phyloP scores from a whole-genome alignment of 345 rosid genomes.

The Sisymbrium irio region DNA sequence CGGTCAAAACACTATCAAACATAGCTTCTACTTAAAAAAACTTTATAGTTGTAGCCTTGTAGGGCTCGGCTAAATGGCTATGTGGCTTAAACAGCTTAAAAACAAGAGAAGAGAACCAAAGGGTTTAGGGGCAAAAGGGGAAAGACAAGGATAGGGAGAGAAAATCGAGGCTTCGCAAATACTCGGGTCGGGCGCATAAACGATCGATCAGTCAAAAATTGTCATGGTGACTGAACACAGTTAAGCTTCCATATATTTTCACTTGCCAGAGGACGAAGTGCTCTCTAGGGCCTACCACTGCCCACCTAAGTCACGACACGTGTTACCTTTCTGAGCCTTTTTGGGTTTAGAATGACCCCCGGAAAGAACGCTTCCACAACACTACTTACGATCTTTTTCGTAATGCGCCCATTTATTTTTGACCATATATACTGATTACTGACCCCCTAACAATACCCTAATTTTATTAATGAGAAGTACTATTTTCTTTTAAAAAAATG shows the following conservation, averaged over 20 bases:
- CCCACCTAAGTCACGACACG: constrained; percentile 24
- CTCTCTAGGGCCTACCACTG: constrained; percentile 8
- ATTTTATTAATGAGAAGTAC: not conserved
- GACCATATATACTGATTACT: too few species aligned
- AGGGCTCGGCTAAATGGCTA: constrained; percentile 6
- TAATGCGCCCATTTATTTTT: not conserved
- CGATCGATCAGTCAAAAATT: not conserved
- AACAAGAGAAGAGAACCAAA: not conserved
- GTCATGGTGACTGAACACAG: constrained; percentile 3
- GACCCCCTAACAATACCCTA: not conserved
- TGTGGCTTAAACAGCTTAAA: not conserved
- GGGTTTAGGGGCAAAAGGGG: constrained; percentile 1
- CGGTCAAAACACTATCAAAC: not conserved
- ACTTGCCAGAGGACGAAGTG: constrained; percentile 6
- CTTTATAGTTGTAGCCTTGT: not conserved
- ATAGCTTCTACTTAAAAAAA: not conserved
- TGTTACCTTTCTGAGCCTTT: not conserved
- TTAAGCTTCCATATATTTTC: not conserved
- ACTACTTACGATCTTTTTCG: not conserved
- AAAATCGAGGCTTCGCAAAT: constrained; percentile 12
- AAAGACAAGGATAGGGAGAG: not conserved
- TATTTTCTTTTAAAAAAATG: not conserved
- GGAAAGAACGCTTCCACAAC: constrained; percentile 27
- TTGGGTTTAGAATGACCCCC: constrained; percentile 8
- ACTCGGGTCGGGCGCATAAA: not conserved